These are phyloP conservation scores for Boletus mariae DNA, from an alignment of 1,284 basidiomycete species.

Conservation along the genomic window DNA sequence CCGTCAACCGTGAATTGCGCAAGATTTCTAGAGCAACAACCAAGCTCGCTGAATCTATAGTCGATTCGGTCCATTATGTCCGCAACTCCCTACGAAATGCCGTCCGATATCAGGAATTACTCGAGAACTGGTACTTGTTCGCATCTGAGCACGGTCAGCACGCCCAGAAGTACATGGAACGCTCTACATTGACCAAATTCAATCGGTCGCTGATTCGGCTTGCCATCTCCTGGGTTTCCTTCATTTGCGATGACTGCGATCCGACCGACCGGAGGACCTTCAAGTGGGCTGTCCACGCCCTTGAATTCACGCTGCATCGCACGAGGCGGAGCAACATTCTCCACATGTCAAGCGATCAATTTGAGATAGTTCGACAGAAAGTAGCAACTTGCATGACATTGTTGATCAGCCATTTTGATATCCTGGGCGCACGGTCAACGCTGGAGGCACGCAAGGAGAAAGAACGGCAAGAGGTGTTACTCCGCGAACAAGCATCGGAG, in stretches of 20 bases:
- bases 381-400: conserved; percentile 97
- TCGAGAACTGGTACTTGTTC: conserved; percentile 96
- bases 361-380: conserved; percentile 84
- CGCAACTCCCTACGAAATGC: conserved; percentile 62
- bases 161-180: conserved; percentile 85
- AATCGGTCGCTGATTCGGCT: conserved; percentile 81
- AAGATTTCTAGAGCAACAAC: conserved; percentile 90
- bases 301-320: conserved; percentile 90
- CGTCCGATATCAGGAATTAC: conserved; percentile 76
- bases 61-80: conserved; percentile 85
- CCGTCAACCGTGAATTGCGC: conserved; percentile 85
- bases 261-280: conserved; percentile 96
- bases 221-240: conserved; percentile 95
- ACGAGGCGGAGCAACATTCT: conserved; percentile 92
- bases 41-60: conserved; percentile 88
- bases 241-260: conserved; percentile 98
- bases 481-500: conserved; percentile 57
- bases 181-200: conserved; percentile 67
- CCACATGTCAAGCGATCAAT: conserved; percentile 84
- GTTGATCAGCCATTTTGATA: conserved; percentile 96
- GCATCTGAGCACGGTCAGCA: conserved; percentile 94
- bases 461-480: conserved; percentile 73
- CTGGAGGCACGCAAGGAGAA: conserved; percentile 88
- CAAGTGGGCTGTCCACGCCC: conserved; percentile 96
- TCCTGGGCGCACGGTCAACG: conserved; percentile 88